Evolutionary conservation across 768 basidiomycete genomes (phyloP), one percentile per base, ranked within the genome.

Genomic region (Xanthoconium purpureum): DNA sequence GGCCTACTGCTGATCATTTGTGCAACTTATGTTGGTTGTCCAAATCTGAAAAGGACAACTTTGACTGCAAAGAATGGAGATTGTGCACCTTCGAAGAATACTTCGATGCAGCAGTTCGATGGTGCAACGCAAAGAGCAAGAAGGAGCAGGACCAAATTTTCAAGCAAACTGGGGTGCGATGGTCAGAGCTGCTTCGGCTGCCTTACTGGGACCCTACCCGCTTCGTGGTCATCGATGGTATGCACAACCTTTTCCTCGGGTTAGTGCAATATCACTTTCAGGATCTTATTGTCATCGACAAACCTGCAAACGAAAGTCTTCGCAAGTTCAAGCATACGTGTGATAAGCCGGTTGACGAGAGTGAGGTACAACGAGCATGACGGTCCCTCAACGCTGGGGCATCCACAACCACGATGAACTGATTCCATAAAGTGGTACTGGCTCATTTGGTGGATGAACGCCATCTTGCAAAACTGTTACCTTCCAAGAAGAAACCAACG

Each of bases 171-270:
- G n/a, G n/a, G n/a, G n/a, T n/a, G n/a, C n/a, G n/a, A n/a, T n/a
- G 43, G 63, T 67, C 70, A 0, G 61, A 66, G 13, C 52, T 76
- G 0, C 59, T 71, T 17, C 44, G 58, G 6, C 64, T 78, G 7
- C 70, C 72, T 0, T 77, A 77, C 59, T 77, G 71, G 66, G 60
- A 75, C 38, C 67, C 67, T 8, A 66, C 65, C 6, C 43, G 20
- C 1, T 71, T 65, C 36, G 43, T 65, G 1, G 64, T 72, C 0
- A 60, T 75, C n/a, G 74, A 78, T 40, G 53, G 66, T 2, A 78
- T 78, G 75, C 76, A 78, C 38, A 66, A 68, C n/a, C 56, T 77
- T 3, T 66, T 70, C 49, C 63, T 77, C 17, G 24, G 57, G 11
- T 20, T 60, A 3, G 28, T 39, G 2, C 54, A 56, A 20, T 43